A percentile compares a stretch with the other conserved stretches of the same genome.
Evolutionary conservation across 179 eudicot genomes (phyloP).

Genomic region (Carnegiea gigantea): DNA sequence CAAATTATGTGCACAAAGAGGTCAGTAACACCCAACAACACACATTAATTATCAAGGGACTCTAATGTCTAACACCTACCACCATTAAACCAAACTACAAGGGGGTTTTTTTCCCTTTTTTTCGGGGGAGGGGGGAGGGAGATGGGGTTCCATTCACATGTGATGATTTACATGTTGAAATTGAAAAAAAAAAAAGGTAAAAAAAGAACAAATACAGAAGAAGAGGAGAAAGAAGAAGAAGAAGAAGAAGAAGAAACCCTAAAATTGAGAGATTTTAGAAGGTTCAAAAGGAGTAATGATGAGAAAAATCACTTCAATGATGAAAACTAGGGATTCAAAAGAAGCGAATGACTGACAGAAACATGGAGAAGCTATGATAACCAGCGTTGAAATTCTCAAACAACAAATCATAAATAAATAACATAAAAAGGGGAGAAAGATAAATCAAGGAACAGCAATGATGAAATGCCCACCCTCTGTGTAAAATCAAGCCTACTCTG

Average conservation of each 20-base stretch:
- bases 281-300: slow-evolving; percentile 29
- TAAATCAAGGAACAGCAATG: slow-evolving; percentile 12
- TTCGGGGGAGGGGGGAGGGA: neutral
- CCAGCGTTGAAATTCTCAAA: slow-evolving; percentile 37
- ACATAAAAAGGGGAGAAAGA: neutral
- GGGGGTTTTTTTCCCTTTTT: no score
- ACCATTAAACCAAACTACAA: slow-evolving; percentile 9
- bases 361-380: slow-evolving; percentile 25
- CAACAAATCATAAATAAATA: neutral
- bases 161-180: neutral
- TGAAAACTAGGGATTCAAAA: slow-evolving; percentile 35
- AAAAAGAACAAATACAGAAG: slow-evolving; percentile 1
- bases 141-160: neutral
- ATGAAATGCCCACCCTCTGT: slow-evolving; percentile 17
- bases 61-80: slow-evolving; percentile 17
- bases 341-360: slow-evolving; percentile 30
- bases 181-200: neutral
- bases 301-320: slow-evolving; percentile 34
- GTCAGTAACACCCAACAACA: slow-evolving; percentile 11
- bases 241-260: slow-evolving; percentile 3
- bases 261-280: neutral
- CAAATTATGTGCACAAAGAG: neutral
- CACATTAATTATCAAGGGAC: neutral
- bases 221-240: neutral
- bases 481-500: slow-evolving; percentile 11